Evolutionary conservation across 192 early-diverging fungal species (phyloP).

Genomic region (Umbelopsis isabellina): DNA sequence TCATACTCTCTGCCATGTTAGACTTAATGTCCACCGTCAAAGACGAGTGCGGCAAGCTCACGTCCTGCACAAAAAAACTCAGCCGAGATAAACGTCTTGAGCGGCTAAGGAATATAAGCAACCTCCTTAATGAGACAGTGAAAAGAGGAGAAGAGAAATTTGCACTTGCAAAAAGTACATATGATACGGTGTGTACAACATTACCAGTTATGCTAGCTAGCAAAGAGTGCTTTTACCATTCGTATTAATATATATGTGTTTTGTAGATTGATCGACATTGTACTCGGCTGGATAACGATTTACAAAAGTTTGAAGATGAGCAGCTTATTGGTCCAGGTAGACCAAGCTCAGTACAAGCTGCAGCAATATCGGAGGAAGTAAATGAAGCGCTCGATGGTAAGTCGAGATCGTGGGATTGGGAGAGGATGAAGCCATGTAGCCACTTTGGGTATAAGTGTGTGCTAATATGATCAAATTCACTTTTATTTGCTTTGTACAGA

Average conservation of each 20-base stretch:
- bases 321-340: constrained; percentile 71
- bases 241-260: not conserved
- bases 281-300: constrained; percentile 88
- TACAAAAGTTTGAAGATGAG: constrained; percentile 90
- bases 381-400: constrained; percentile 38
- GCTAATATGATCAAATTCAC: not conserved
- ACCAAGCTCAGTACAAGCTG: constrained; percentile 25
- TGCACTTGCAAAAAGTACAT: constrained; percentile 90
- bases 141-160: constrained; percentile 94
- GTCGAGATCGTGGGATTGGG: constrained; percentile 20
- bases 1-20: constrained; percentile 16
- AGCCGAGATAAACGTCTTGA: constrained; percentile 51
- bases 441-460: not conserved
- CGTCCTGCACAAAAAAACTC: constrained; percentile 52
- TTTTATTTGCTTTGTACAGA: not conserved
- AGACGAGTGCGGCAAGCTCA: constrained; percentile 62
- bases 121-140: constrained; percentile 70
- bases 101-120: constrained; percentile 53
- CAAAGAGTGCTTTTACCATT: not conserved
- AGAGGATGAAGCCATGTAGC: constrained; percentile 23
- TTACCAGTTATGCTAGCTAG: not conserved
- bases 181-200: constrained; percentile 72
- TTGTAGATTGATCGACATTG: constrained; percentile 87
- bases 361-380: constrained; percentile 18
- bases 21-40: constrained; percentile 70